These are phyloP conservation scores for Mortierella sp. DNA, from an alignment of 371 early-diverging fungal genomes.

Conservation along the genomic window DNA sequence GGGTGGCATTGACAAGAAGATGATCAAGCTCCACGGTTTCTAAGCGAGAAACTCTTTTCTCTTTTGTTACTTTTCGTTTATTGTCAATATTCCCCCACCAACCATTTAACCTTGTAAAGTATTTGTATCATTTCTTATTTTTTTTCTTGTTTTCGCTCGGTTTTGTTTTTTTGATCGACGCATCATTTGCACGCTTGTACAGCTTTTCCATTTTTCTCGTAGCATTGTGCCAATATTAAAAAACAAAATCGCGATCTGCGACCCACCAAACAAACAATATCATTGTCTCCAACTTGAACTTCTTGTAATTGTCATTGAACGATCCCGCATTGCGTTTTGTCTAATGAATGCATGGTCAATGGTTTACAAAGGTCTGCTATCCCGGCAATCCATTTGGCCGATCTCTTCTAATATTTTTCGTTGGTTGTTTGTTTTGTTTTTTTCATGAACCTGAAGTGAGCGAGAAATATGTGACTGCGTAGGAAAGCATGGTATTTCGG, in stretches of 20 bases:
- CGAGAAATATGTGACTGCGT: neutral
- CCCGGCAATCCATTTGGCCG: neutral
- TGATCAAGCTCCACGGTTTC: constrained; percentile 96
- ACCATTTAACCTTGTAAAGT: constrained; percentile 22
- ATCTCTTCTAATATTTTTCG: neutral
- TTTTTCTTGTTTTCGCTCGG: neutral
- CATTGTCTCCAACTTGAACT: too few species aligned
- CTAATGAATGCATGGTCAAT: neutral
- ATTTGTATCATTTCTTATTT: constrained; percentile 15
- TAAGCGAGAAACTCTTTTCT: constrained; percentile 59
- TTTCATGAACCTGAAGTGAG: neutral
- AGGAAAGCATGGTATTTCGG: neutral
- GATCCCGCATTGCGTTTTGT: neutral
- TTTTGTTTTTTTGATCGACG: constrained; percentile 3
- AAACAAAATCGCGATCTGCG: neutral
- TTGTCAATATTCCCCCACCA: constrained; percentile 24
- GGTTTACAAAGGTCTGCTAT: too few species aligned
- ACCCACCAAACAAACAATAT: too few species aligned
- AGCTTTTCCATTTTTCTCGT: neutral
- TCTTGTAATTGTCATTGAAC: too few species aligned
- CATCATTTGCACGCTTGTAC: neutral
- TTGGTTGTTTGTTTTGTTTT: neutral
- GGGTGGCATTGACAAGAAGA: constrained; percentile 86
- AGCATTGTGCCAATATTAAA: constrained; percentile 1
- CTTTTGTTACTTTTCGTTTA: neutral